A percentile compares a stretch with the other conserved stretches of the same genome.
phyloP scores from a whole-genome alignment of 108 stramenopile genomes.

The Skeletonema costatum region DNA sequence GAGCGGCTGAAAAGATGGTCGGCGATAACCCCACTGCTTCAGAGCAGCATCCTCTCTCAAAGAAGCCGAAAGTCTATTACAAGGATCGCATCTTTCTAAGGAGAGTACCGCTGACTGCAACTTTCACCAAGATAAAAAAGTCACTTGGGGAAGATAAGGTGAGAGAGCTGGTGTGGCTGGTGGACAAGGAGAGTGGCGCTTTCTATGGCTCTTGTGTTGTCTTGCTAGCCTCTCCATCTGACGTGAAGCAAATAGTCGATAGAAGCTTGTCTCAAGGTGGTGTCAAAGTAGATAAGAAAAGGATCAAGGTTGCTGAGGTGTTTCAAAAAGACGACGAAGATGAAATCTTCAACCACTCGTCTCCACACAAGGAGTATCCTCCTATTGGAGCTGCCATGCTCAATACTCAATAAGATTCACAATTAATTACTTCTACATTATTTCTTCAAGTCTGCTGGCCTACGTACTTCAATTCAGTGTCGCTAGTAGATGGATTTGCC shows the following conservation, averaged over 20 bases:
- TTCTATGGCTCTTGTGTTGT: constrained; percentile 77
- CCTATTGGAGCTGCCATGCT: constrained; percentile 6
- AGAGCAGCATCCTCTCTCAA: neutral
- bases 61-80: constrained; percentile 11
- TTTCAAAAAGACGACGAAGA: constrained; percentile 16
- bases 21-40: neutral
- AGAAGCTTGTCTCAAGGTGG: constrained; percentile 7
- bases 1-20: constrained; percentile 53
- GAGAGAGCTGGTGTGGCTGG: constrained; percentile 57
- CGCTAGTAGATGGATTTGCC: too few species aligned
- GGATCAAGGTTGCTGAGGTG: constrained; percentile 28
- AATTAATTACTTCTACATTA: too few species aligned
- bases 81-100: constrained; percentile 52
- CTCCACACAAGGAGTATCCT: constrained; percentile 11
- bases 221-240: constrained; percentile 39
- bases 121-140: constrained; percentile 41
- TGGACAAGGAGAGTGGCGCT: constrained; percentile 47
- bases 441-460: too few species aligned
- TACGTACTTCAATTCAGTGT: too few species aligned
- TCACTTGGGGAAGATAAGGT: constrained; percentile 9
- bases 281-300: constrained; percentile 36
- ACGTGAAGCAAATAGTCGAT: constrained; percentile 23
- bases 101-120: constrained; percentile 44
- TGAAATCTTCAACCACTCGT: constrained; percentile 2
- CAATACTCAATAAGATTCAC: neutral